These are phyloP conservation scores for Zygoascus bituminiphila DNA, from an alignment of 805 yeast genomes.

Conservation along the genomic window DNA sequence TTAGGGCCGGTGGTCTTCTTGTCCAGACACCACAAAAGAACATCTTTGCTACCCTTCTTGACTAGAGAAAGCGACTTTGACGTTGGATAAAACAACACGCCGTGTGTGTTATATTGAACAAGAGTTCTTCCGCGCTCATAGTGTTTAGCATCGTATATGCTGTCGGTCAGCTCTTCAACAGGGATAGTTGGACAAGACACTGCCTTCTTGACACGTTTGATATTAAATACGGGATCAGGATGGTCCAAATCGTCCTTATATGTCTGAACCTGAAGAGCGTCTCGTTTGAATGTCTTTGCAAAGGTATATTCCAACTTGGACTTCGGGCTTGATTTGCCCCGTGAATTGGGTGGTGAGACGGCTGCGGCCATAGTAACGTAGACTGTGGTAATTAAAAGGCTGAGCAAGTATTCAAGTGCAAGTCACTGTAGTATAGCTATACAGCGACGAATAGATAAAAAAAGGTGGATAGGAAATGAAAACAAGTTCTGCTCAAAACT, in stretches of 20 bases:
- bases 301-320: not conserved
- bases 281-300: not conserved
- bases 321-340: no score
- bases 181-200: not conserved
- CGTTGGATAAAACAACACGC: not conserved
- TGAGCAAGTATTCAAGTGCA: no score
- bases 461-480: no score
- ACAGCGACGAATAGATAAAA: no score
- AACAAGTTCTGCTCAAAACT: no score
- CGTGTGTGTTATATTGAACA: not conserved
- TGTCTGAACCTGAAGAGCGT: conserved; percentile 15
- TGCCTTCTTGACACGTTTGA: conserved; percentile 2
- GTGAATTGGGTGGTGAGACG: no score
- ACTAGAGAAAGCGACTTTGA: not conserved
- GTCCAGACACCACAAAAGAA: not conserved
- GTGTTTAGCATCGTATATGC: not conserved
- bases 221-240: conserved; percentile 15
- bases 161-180: not conserved
- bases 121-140: not conserved
- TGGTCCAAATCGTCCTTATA: conserved; percentile 6
- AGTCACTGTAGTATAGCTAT: no score
- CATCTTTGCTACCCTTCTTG: not conserved
- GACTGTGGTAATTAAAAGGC: no score
- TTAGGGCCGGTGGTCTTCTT: not conserved
- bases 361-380: no score